These are phyloP conservation scores for Ophiostoma fasciatum DNA, from an alignment of 2,329 filamentous ascomycete genomes.

Conservation along the genomic window DNA sequence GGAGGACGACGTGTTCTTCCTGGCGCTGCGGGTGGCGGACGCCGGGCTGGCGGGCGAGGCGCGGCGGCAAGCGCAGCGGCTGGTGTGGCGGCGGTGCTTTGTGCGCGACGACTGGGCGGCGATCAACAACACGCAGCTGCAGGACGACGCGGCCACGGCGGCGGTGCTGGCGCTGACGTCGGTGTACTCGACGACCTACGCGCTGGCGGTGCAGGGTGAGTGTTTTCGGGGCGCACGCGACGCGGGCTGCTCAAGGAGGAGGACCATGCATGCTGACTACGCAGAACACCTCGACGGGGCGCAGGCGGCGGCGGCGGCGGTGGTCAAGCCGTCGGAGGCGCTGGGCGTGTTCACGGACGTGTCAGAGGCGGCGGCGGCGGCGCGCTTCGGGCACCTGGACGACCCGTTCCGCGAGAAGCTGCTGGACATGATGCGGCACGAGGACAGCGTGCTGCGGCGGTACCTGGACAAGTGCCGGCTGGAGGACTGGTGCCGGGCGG, in stretches of 20 bases:
- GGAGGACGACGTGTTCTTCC: slow-evolving; percentile 56
- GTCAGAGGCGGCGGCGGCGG: slow-evolving; percentile 30
- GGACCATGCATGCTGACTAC: no score
- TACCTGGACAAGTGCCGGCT: slow-evolving; percentile 55
- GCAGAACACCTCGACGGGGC: no score
- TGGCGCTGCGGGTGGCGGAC: slow-evolving; percentile 50
- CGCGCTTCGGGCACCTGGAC: slow-evolving; percentile 41
- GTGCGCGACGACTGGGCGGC: slow-evolving; percentile 72
- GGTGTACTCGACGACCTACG: slow-evolving; percentile 50
- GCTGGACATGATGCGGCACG: slow-evolving; percentile 54
- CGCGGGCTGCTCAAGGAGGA: no score
- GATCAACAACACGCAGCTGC: slow-evolving; percentile 63
- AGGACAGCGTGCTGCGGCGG: slow-evolving; percentile 51
- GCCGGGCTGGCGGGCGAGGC: slow-evolving; percentile 39
- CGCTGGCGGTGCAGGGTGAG: slow-evolving; percentile 42
- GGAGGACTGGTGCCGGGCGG: slow-evolving; percentile 43
- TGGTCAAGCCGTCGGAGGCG: slow-evolving; percentile 36
- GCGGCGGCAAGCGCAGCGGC: slow-evolving; percentile 40
- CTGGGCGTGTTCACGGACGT: slow-evolving; percentile 46
- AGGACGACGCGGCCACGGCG: slow-evolving; percentile 54
- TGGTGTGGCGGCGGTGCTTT: slow-evolving; percentile 79
- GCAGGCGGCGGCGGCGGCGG: slow-evolving; percentile 25
- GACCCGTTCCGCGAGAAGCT: slow-evolving; percentile 52
- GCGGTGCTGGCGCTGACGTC: slow-evolving; percentile 49
- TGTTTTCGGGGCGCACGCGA: no score